Conservation (phyloP, 2,329 filamentous ascomycete genomes). For the Drechslerella dactyloides region DNA sequence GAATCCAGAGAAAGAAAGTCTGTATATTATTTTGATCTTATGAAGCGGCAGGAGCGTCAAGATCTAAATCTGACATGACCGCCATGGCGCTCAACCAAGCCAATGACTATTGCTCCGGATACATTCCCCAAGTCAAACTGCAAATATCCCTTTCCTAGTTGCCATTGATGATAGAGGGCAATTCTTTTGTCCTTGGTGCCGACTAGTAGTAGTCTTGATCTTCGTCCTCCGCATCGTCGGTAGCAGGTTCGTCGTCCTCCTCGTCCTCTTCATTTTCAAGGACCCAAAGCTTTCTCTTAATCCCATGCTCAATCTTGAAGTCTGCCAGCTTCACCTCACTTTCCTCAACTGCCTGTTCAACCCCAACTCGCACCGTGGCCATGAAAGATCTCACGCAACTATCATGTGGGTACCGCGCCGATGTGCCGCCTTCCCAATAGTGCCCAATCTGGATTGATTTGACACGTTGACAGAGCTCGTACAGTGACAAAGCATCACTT, state of each 20-base stretch:
- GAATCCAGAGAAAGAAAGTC: too few relatives aligned
- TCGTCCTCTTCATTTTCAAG: slow-evolving; percentile 8
- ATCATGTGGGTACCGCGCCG: slow-evolving; percentile 12
- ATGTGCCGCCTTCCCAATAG: slow-evolving; percentile 16
- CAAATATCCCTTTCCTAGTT: too few relatives aligned
- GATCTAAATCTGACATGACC: too few relatives aligned
- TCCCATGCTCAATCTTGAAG: slow-evolving; percentile 15
- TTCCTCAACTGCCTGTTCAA: slow-evolving; percentile 7
- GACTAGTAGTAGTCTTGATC: neutral
- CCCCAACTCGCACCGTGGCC: neutral
- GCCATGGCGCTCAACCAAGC: too few relatives aligned
- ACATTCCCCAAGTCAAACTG: too few relatives aligned
- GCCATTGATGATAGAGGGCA: too few relatives aligned
- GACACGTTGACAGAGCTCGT: slow-evolving; percentile 25
- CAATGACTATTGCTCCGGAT: too few relatives aligned
- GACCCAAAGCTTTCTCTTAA: slow-evolving; percentile 36
- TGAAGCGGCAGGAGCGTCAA: too few relatives aligned
- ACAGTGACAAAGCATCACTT: slow-evolving; percentile 33
- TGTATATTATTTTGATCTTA: too few relatives aligned
- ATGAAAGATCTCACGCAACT: slow-evolving; percentile 12
- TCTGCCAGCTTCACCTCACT: slow-evolving; percentile 24
- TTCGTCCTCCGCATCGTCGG: neutral
- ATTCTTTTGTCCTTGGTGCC: too few relatives aligned
- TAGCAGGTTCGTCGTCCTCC: neutral
- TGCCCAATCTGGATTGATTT: slow-evolving; percentile 29